These are phyloP conservation scores for Rhododendron mucronatum DNA, from an alignment of 148 eudicot species.

Conservation along the genomic window DNA sequence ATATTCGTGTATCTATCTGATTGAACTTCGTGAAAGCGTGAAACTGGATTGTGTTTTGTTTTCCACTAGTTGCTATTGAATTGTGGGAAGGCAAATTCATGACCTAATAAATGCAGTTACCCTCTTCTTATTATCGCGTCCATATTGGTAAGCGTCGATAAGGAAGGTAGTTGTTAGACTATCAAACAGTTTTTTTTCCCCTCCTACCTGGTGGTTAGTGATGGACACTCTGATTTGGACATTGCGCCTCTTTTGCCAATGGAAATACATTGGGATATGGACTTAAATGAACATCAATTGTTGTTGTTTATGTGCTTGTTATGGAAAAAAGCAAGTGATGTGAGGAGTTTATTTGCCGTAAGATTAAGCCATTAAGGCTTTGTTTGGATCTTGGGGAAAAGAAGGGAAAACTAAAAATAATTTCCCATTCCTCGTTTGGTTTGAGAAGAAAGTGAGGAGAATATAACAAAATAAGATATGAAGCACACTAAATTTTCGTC, in stretches of 20 bases:
- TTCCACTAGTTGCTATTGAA: neutral
- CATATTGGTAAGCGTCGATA: neutral
- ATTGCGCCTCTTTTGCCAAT: neutral
- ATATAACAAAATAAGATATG: neutral
- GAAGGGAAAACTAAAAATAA: neutral
- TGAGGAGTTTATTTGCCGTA: neutral
- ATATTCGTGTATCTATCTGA: neutral
- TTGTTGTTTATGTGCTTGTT: neutral
- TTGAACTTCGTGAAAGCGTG: constrained; percentile 1
- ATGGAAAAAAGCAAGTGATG: neutral
- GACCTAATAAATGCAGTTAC: neutral
- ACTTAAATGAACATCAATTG: neutral
- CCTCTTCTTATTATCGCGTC: neutral
- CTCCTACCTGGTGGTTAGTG: neutral
- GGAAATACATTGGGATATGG: neutral
- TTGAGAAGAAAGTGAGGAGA: neutral
- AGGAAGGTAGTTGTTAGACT: neutral
- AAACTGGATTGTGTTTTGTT: neutral
- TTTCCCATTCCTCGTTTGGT: neutral
- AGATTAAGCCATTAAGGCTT: neutral
- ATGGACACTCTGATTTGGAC: neutral
- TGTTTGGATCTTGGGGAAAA: neutral
- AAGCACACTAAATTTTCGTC: neutral
- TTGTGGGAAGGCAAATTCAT: neutral
- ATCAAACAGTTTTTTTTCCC: neutral